These are phyloP conservation scores for Didymella glomerata DNA, from an alignment of 2,329 filamentous ascomycete species.

Conservation along the genomic window DNA sequence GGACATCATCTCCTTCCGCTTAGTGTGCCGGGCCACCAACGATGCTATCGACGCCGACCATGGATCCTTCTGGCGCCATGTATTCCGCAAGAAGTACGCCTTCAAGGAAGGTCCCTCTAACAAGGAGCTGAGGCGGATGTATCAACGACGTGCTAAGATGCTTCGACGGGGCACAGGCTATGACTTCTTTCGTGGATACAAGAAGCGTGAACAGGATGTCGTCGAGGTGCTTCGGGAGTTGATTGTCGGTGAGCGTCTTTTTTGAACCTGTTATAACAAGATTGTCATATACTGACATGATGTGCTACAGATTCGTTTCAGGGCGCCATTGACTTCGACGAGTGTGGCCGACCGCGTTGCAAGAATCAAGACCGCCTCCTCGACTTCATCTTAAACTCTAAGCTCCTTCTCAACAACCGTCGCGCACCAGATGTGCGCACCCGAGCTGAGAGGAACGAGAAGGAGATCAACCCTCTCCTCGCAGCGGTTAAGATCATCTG, in stretches of 20 bases:
- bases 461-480: conserved; percentile 27
- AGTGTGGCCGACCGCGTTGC: conserved; percentile 37
- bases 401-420: conserved; percentile 37
- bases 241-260: conserved; percentile 53
- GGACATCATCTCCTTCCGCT: conserved; percentile 55
- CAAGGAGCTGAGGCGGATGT: conserved; percentile 47
- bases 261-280: neutral
- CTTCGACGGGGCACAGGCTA: conserved; percentile 31
- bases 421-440: conserved; percentile 24
- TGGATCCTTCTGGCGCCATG: conserved; percentile 58
- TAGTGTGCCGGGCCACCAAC: conserved; percentile 51
- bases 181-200: conserved; percentile 33
- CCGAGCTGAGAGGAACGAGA: conserved; percentile 7
- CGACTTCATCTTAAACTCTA: conserved; percentile 44
- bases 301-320: conserved; percentile 44
- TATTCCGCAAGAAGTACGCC: conserved; percentile 57
- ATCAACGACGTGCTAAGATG: conserved; percentile 42
- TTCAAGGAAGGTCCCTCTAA: conserved; percentile 31
- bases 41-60: conserved; percentile 53
- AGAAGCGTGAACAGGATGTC: conserved; percentile 42
- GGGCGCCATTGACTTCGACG: conserved; percentile 24
- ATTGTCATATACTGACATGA: neutral
- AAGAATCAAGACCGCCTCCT: conserved; percentile 47
- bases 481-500: conserved; percentile 47
- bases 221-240: conserved; percentile 54